Evolutionary conservation across 441 rosid species (phyloP).

Genomic region (Macaranga tanarius): DNA sequence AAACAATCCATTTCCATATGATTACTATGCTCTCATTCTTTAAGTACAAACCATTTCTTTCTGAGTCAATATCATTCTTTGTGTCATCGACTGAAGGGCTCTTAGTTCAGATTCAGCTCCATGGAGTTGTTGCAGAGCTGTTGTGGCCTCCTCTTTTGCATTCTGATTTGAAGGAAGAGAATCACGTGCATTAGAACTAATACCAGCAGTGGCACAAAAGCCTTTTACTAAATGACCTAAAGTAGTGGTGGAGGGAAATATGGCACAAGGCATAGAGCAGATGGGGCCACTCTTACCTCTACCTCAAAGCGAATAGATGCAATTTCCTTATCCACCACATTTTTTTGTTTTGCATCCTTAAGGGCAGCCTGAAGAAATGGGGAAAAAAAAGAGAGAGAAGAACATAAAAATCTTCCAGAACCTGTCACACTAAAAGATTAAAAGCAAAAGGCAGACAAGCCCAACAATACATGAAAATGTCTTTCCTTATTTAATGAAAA

Average conservation of each 20-base stretch:
- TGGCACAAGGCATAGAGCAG: not conserved
- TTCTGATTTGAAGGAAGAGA: slow-evolving; percentile 42
- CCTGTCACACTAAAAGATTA: not conserved
- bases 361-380: slow-evolving; percentile 54
- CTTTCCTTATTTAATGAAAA: slow-evolving; percentile 2
- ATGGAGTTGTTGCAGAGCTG: slow-evolving; percentile 50
- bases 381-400: not conserved
- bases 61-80: slow-evolving; percentile 86
- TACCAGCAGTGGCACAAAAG: slow-evolving; percentile 12
- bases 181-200: slow-evolving; percentile 18
- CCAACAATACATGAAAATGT: not conserved
- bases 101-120: slow-evolving; percentile 89
- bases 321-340: slow-evolving; percentile 62
- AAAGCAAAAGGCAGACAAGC: not conserved
- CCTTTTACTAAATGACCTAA: slow-evolving; percentile 4
- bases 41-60: slow-evolving; percentile 78
- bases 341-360: slow-evolving; percentile 68
- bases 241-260: slow-evolving; percentile 15
- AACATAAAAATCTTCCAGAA: not conserved
- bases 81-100: slow-evolving; percentile 73
- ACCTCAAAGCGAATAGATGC: slow-evolving; percentile 61
- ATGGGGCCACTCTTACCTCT: slow-evolving; percentile 45
- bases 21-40: slow-evolving; percentile 27
- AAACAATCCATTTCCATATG: slow-evolving; percentile 2
- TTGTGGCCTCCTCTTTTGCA: slow-evolving; percentile 64